These are phyloP conservation scores for Pulveroboletus sp. DNA, from an alignment of 768 basidiomycete genomes.

Conservation along the genomic window DNA sequence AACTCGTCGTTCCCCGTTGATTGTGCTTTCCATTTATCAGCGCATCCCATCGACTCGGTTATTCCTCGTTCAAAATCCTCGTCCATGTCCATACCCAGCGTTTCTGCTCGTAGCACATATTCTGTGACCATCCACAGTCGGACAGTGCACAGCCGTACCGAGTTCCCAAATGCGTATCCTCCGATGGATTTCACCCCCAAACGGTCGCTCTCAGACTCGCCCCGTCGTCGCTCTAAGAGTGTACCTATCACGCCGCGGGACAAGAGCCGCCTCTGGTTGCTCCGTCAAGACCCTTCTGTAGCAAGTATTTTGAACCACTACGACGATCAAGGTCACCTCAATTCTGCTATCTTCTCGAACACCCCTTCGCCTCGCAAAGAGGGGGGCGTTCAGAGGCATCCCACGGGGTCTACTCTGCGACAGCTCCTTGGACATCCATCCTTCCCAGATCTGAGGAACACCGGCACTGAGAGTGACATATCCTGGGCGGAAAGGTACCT, in stretches of 20 bases:
- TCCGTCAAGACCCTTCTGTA: slow-evolving; percentile 77
- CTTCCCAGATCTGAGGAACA: slow-evolving; percentile 26
- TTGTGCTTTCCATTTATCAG: slow-evolving; percentile 28
- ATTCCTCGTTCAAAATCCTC: slow-evolving; percentile 48
- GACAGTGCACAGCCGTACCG: slow-evolving; percentile 55
- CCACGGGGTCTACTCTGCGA: slow-evolving; percentile 69
- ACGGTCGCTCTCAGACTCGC: slow-evolving; percentile 27
- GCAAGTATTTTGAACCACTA: slow-evolving; percentile 70
- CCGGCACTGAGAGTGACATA: slow-evolving; percentile 65
- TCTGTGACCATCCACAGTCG: slow-evolving; percentile 69
- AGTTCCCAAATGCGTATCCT: slow-evolving; percentile 61
- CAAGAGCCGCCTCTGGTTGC: slow-evolving; percentile 49
- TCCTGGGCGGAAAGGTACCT: slow-evolving; percentile 81
- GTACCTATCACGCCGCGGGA: slow-evolving; percentile 42
- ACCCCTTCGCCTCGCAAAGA: slow-evolving; percentile 34
- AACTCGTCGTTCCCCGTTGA: neutral
- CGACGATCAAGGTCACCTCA: slow-evolving; percentile 65
- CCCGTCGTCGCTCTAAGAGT: slow-evolving; percentile 29
- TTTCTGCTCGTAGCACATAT: slow-evolving; percentile 57
- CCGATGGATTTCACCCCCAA: slow-evolving; percentile 32
- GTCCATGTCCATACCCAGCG: slow-evolving; percentile 50
- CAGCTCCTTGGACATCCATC: slow-evolving; percentile 61
- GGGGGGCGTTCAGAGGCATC: slow-evolving; percentile 51
- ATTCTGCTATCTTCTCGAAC: slow-evolving; percentile 63
- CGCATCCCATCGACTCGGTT: slow-evolving; percentile 64